These are phyloP conservation scores for Ceratobasidium sp. DNA, from an alignment of 1,284 basidiomycete species.

Conservation along the genomic window DNA sequence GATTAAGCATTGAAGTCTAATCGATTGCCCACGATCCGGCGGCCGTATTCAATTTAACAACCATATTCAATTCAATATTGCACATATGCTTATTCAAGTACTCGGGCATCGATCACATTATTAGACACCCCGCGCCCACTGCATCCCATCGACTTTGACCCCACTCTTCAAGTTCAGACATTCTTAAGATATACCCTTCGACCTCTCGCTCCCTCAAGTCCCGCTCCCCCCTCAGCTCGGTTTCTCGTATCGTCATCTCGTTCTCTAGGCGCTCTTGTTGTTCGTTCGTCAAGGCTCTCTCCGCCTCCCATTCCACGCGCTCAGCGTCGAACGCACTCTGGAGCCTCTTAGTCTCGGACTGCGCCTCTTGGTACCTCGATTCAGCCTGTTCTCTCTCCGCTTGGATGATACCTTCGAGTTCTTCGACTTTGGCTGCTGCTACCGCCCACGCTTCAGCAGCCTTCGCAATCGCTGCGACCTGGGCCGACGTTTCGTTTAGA, in stretches of 20 bases:
- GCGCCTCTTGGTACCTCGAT: neutral
- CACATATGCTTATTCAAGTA: neutral
- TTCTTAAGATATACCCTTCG: conserved; percentile 4
- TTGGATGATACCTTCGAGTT: neutral
- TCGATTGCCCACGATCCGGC: too few species aligned
- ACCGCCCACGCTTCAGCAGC: neutral
- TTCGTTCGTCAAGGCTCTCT: neutral
- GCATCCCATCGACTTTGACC: conserved; percentile 7
- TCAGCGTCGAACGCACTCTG: neutral
- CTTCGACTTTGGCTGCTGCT: neutral
- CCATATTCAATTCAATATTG: too few species aligned
- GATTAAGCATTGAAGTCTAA: neutral
- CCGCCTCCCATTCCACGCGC: neutral
- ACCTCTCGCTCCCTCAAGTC: neutral
- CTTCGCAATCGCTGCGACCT: neutral
- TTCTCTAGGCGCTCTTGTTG: neutral
- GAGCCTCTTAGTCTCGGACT: neutral
- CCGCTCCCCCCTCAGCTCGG: neutral
- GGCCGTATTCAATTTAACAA: too few species aligned
- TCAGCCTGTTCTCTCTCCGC: neutral
- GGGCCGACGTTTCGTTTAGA: neutral
- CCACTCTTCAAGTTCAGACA: conserved; percentile 18
- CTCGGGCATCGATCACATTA: neutral
- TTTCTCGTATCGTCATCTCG: neutral
- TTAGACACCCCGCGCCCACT: neutral